Evolutionary conservation across 2,329 filamentous ascomycete species (phyloP).

Genomic region (Pochonia chlamydosporia): DNA sequence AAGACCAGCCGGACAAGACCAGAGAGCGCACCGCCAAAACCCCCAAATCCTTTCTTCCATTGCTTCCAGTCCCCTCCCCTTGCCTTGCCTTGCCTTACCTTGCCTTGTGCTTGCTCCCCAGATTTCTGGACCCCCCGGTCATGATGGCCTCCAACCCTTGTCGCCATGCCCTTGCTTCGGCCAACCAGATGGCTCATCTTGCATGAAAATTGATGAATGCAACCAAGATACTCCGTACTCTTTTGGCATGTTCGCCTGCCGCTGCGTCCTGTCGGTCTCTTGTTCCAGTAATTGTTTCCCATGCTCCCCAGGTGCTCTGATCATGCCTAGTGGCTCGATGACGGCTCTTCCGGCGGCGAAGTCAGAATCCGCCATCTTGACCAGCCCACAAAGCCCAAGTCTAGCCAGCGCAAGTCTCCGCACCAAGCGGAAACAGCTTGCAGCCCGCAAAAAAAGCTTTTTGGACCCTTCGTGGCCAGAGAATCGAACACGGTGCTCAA

Average conservation of each 20-base stretch:
- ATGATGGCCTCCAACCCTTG: not conserved
- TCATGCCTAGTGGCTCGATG: not conserved
- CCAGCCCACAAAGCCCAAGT: no score
- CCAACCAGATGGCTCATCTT: conserved; percentile 1
- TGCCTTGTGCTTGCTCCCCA: no score
- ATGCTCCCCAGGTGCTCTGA: no score
- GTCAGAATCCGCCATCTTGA: not conserved
- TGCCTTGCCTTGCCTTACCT: no score
- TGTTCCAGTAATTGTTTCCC: not conserved
- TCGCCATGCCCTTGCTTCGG: not conserved
- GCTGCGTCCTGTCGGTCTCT: no score
- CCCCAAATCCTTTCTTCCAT: not conserved
- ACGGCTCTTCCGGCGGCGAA: not conserved
- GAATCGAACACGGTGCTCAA: conserved; percentile 13
- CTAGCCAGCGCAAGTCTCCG: not conserved
- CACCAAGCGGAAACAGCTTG: not conserved
- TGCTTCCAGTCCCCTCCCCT: no score
- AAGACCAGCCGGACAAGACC: no score
- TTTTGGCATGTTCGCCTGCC: no score
- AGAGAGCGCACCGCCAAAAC: not conserved
- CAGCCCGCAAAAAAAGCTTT: conserved; percentile 7
- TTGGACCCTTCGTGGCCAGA: conserved; percentile 10
- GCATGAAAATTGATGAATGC: not conserved
- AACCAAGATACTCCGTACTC: not conserved
- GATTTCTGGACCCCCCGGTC: no score